A percentile compares a stretch with the other conserved stretches of the same genome.
phyloP scores from a whole-genome alignment of 1,284 basidiomycete genomes.

The Leccinum fuscescens region DNA sequence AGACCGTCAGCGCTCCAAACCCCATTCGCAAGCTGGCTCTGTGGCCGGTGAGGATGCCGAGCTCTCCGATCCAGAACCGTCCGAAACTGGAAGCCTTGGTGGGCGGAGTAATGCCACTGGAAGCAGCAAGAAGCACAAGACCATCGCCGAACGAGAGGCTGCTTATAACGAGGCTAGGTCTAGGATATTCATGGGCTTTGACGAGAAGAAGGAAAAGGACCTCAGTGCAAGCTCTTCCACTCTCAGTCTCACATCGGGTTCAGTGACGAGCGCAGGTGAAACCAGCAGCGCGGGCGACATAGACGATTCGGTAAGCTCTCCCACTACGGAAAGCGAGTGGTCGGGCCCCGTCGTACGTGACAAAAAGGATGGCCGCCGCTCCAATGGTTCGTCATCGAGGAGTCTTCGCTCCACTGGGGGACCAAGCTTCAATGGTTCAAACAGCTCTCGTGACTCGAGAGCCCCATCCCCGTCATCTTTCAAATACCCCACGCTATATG shows the following conservation, averaged over 20 bases:
- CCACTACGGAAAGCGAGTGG: constrained; percentile 78
- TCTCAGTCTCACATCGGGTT: constrained; percentile 64
- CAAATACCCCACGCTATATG: constrained; percentile 67
- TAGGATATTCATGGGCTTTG: constrained; percentile 78
- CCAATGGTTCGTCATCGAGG: constrained; percentile 54
- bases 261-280: constrained; percentile 55
- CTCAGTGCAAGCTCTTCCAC: constrained; percentile 75
- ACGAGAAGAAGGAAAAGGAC: constrained; percentile 76
- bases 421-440: constrained; percentile 52
- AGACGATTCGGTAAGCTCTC: constrained; percentile 65
- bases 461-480: constrained; percentile 69
- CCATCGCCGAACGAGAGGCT: constrained; percentile 78
- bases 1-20: constrained; percentile 51
- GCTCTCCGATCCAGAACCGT: constrained; percentile 71
- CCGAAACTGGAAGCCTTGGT: constrained; percentile 72
- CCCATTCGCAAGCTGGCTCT: constrained; percentile 63
- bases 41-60: constrained; percentile 71
- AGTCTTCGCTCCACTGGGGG: constrained; percentile 50
- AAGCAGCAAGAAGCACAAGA: constrained; percentile 63
- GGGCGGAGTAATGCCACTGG: constrained; percentile 62
- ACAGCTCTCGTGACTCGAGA: constrained; percentile 64
- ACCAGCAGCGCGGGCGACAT: constrained; percentile 57
- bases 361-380: constrained; percentile 48
- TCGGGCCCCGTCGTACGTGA: constrained; percentile 59
- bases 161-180: constrained; percentile 80